Percentiles rank a stretch among this genome's conserved stretches.
Evolutionary conservation across 345 rosid genomes (phyloP).

Genomic region (Mercurialis annua): DNA sequence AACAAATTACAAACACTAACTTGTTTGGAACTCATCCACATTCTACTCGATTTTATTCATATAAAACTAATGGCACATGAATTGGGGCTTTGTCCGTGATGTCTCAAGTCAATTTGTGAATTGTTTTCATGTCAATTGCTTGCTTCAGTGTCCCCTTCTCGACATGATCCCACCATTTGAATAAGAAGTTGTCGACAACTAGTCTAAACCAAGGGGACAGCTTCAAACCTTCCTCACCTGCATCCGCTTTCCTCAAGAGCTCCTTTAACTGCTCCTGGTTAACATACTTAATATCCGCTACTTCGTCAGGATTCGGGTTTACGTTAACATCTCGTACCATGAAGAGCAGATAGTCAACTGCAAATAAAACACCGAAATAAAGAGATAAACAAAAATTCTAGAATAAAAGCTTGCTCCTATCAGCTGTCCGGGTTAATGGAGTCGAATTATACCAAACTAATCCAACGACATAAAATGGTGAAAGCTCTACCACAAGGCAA

Average conservation of each 20-base stretch:
- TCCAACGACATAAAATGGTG: too few relatives aligned
- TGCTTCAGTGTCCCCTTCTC: conserved; percentile 68
- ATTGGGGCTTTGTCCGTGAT: background rate
- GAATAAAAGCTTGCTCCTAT: background rate
- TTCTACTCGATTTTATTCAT: conserved; percentile 16
- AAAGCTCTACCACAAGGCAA: background rate
- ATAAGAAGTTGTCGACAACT: conserved; percentile 88
- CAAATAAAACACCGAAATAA: conserved; percentile 17
- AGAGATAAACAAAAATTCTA: background rate
- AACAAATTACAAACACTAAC: too few relatives aligned
- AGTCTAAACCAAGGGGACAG: conserved; percentile 95
- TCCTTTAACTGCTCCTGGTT: conserved; percentile 75
- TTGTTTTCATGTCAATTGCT: conserved; percentile 68
- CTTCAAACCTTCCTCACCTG: conserved; percentile 77
- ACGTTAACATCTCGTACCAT: conserved; percentile 69
- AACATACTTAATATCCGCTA: conserved; percentile 71
- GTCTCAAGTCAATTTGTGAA: conserved; percentile 57
- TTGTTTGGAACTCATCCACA: conserved; percentile 7
- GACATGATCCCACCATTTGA: conserved; percentile 93
- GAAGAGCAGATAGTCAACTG: conserved; percentile 90
- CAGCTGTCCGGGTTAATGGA: background rate
- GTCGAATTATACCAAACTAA: background rate
- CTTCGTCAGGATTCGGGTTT: conserved; percentile 87
- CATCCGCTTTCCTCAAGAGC: conserved; percentile 81
- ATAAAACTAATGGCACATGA: background rate